Evolutionary conservation across 208 protist genomes (phyloP).

Genomic region (Leishmania turanica): DNA sequence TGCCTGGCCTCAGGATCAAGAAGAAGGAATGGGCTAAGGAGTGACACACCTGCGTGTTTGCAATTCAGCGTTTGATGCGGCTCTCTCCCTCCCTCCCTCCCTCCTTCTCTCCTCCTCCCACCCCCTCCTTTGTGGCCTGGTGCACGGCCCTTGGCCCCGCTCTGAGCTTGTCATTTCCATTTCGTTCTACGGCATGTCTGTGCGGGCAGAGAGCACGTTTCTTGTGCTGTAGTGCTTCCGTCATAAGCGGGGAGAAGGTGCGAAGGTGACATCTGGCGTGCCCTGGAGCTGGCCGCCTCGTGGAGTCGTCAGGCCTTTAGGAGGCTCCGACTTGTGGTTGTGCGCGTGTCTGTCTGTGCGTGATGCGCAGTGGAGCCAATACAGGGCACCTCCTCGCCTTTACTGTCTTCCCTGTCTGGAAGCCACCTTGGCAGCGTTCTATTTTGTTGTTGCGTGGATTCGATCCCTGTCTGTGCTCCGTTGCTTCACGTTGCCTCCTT

Average conservation of each 20-base stretch:
- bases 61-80: too few species aligned
- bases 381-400: not conserved
- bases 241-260: not conserved
- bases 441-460: not conserved
- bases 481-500: not conserved
- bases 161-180: not conserved
- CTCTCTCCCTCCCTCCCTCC: not conserved
- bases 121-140: not conserved
- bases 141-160: too few species aligned
- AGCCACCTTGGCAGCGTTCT: not conserved
- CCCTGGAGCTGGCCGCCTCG: not conserved
- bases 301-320: not conserved
- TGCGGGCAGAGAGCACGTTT: not conserved
- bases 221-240: not conserved
- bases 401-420: not conserved
- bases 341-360: not conserved
- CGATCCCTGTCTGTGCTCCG: not conserved
- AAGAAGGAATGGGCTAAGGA: constrained; percentile 76
- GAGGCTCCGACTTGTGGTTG: not conserved
- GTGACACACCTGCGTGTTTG: not conserved
- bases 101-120: too few species aligned
- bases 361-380: not conserved
- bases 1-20: constrained; percentile 54
- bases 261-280: not conserved
- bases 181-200: not conserved